Percentiles rank a stretch among this genome's conserved stretches.
These are phyloP conservation scores for Malus hybrid DNA, from an alignment of 331 rosid species.

Conservation along the genomic window DNA sequence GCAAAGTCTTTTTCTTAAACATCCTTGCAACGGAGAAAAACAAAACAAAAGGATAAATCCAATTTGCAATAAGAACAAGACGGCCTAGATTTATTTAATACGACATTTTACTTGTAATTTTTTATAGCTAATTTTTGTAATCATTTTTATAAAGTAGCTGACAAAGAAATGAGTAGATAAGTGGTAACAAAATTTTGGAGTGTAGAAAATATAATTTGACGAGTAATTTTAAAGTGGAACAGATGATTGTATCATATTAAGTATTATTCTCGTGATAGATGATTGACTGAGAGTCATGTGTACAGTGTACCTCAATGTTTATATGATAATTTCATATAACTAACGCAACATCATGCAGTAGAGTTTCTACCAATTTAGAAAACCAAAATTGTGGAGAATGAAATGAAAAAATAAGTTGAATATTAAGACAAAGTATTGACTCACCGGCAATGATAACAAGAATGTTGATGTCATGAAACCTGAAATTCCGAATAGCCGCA, in stretches of 20 bases:
- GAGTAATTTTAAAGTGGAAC: too few relatives aligned
- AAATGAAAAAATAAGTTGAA: neutral
- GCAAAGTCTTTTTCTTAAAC: neutral
- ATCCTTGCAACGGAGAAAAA: too few relatives aligned
- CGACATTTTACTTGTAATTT: neutral
- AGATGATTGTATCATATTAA: too few relatives aligned
- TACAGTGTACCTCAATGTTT: neutral
- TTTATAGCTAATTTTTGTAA: too few relatives aligned
- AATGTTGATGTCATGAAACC: constrained; percentile 60
- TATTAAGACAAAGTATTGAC: neutral
- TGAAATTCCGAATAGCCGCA: constrained; percentile 38
- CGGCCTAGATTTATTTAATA: neutral
- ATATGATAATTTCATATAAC: too few relatives aligned
- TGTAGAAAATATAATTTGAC: too few relatives aligned
- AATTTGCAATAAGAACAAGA: neutral
- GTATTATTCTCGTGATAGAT: neutral
- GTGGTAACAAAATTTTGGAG: too few relatives aligned
- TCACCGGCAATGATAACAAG: constrained; percentile 73
- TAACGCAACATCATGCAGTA: neutral
- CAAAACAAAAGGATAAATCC: too few relatives aligned
- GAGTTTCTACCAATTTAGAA: too few relatives aligned
- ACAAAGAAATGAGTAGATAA: too few relatives aligned
- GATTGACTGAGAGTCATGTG: neutral
- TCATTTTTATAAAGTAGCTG: too few relatives aligned
- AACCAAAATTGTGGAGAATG: neutral